A percentile compares a stretch with the other conserved stretches of the same genome.
These are phyloP conservation scores for Fusarium coicis DNA, from an alignment of 2,329 filamentous ascomycete genomes.

Conservation along the genomic window DNA sequence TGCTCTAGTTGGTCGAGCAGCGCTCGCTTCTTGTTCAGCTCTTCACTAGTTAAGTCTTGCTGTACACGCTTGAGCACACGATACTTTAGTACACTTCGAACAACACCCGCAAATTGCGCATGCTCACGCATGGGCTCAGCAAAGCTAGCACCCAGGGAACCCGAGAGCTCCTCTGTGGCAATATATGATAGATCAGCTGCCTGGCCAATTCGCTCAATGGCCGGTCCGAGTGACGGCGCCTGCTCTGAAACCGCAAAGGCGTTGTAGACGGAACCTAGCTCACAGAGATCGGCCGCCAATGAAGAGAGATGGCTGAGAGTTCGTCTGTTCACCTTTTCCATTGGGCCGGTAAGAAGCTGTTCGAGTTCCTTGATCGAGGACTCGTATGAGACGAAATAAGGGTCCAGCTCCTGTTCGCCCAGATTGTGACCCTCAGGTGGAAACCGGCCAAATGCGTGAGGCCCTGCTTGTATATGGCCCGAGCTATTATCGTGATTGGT, in stretches of 20 bases:
- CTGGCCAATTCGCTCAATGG: slow-evolving; percentile 94
- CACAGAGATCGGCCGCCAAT: slow-evolving; percentile 87
- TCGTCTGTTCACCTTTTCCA: slow-evolving; percentile 95
- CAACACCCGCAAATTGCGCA: slow-evolving; percentile 95
- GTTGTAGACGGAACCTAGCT: slow-evolving; percentile 95
- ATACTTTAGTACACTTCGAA: slow-evolving; percentile 88
- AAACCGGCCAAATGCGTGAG: slow-evolving; percentile 80
- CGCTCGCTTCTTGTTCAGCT: slow-evolving; percentile 85
- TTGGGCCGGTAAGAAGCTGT: slow-evolving; percentile 85
- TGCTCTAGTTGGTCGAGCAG: slow-evolving; percentile 90
- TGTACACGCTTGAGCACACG: slow-evolving; percentile 93
- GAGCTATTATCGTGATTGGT: slow-evolving; percentile 48
- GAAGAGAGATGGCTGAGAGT: slow-evolving; percentile 87
- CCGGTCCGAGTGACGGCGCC: slow-evolving; percentile 85
- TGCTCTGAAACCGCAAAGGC: slow-evolving; percentile 96
- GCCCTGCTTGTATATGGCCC: slow-evolving; percentile 53
- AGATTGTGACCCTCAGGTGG: slow-evolving; percentile 81
- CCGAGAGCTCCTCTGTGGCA: slow-evolving; percentile 90
- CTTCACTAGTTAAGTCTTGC: slow-evolving; percentile 96
- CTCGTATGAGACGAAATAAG: slow-evolving; percentile 96
- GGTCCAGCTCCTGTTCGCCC: slow-evolving; percentile 90
- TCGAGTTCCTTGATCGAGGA: slow-evolving; percentile 92
- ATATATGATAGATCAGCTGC: slow-evolving; percentile 97
- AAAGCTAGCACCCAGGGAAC: slow-evolving; percentile 89
- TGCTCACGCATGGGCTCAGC: slow-evolving; percentile 98